These are phyloP conservation scores for Inga oerstediana DNA, from an alignment of 306 rosid genomes.

Conservation along the genomic window DNA sequence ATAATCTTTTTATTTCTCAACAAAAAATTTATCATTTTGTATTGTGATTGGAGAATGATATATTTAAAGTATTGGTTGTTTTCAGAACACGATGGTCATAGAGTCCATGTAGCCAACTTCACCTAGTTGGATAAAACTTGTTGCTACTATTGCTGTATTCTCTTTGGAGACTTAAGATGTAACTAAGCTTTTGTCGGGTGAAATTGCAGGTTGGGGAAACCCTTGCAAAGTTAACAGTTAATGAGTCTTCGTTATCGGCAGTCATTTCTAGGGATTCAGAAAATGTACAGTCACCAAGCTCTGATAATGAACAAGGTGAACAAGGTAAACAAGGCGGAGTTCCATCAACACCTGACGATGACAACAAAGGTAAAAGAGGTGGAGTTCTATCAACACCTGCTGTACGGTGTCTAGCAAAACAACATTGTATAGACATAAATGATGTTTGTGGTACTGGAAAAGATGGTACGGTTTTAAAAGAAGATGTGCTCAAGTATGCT, in stretches of 20 bases:
- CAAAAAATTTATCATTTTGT: slow-evolving; percentile 20
- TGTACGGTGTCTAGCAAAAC: slow-evolving; percentile 78
- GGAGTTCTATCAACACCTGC: slow-evolving; percentile 82
- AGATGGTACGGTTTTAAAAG: slow-evolving; percentile 83
- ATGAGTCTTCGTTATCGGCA: slow-evolving; percentile 46
- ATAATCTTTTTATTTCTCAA: background rate
- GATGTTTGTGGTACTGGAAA: slow-evolving; percentile 77
- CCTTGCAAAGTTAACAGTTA: slow-evolving; percentile 62
- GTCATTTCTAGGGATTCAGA: slow-evolving; percentile 35
- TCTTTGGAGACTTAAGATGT: background rate
- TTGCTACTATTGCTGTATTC: background rate
- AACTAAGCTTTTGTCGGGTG: slow-evolving; percentile 32
- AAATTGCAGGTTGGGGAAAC: slow-evolving; percentile 88
- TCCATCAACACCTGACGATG: slow-evolving; percentile 68
- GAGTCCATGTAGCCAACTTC: background rate
- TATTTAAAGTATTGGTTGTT: background rate
- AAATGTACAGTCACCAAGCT: slow-evolving; percentile 41
- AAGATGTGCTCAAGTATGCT: slow-evolving; percentile 69
- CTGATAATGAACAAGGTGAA: slow-evolving; percentile 41
- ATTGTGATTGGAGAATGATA: background rate
- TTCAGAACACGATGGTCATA: background rate
- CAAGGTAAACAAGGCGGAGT: slow-evolving; percentile 45
- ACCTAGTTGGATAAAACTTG: background rate
- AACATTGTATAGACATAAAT: slow-evolving; percentile 68
- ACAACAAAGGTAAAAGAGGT: slow-evolving; percentile 33